These are phyloP conservation scores for Ilex aquifolium DNA, from an alignment of 257 asterid genomes.

Conservation along the genomic window DNA sequence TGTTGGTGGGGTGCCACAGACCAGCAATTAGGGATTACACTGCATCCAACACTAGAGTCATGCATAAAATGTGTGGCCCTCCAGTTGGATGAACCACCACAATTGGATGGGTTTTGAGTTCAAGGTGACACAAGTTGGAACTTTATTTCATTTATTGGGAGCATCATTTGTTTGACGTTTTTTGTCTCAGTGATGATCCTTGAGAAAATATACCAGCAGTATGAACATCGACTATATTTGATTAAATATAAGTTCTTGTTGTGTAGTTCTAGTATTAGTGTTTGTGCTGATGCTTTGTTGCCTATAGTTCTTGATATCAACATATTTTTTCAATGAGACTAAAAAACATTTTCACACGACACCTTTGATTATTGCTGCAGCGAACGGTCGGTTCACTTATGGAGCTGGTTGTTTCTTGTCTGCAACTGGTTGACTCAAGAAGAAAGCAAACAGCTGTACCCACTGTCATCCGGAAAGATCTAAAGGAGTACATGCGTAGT, in stretches of 20 bases:
- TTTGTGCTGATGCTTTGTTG: not conserved
- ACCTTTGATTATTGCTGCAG: constrained; percentile 39
- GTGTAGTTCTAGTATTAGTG: not conserved
- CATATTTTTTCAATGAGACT: not conserved
- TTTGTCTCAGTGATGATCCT: no score
- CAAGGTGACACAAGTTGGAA: no score
- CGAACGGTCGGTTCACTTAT: constrained; percentile 55
- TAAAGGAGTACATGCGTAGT: constrained; percentile 47
- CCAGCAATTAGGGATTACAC: no score
- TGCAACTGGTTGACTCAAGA: constrained; percentile 44
- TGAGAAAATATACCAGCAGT: no score
- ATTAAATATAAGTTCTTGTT: not conserved
- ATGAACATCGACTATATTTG: no score
- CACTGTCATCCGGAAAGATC: constrained; percentile 49
- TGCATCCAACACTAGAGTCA: no score
- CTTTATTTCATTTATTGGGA: no score
- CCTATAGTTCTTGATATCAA: constrained; percentile 1
- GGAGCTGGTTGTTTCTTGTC: constrained; percentile 67
- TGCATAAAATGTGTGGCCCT: no score
- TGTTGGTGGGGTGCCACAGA: no score
- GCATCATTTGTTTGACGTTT: no score
- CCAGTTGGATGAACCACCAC: no score
- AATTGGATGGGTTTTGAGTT: no score
- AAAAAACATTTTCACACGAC: not conserved
- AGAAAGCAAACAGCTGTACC: constrained; percentile 46